phyloP scores from a whole-genome alignment of 805 yeast species.

The Candida stauntonica region DNA sequence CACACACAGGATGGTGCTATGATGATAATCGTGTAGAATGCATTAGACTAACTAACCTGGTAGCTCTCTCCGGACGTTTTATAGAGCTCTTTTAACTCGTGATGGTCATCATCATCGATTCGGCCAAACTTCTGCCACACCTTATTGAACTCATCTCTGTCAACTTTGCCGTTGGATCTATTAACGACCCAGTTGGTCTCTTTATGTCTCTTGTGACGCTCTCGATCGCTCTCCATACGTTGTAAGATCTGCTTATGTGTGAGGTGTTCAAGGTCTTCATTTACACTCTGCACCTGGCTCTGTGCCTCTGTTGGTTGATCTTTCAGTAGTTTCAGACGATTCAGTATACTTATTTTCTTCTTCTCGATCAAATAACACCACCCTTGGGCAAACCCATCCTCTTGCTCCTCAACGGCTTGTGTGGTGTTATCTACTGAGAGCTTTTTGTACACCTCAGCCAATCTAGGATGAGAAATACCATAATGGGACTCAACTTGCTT shows the following conservation, averaged over 20 bases:
- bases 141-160: conserved; percentile 46
- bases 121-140: conserved; percentile 34
- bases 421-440: conserved; percentile 4
- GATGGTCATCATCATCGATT: conserved; percentile 43
- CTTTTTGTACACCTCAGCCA: conserved; percentile 2
- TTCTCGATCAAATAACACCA: conserved; percentile 22
- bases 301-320: conserved; percentile 3
- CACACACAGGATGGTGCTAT: too few species aligned
- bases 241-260: conserved; percentile 54
- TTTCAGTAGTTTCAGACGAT: conserved; percentile 11
- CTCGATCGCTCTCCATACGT: conserved; percentile 92
- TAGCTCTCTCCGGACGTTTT: conserved; percentile 51
- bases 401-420: conserved; percentile 2
- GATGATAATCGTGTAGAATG: too few species aligned
- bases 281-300: not conserved
- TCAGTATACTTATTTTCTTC: conserved; percentile 16
- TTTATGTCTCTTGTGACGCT: conserved; percentile 78
- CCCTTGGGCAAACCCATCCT: conserved; percentile 19
- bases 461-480: conserved; percentile 7
- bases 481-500: conserved; percentile 17
- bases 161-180: conserved; percentile 38
- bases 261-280: conserved; percentile 57
- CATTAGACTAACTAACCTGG: too few species aligned
- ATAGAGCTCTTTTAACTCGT: conserved; percentile 50
- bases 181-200: conserved; percentile 75